A percentile compares a stretch with the other conserved stretches of the same genome.
Conservation (phyloP, 441 rosid species). For the Melastoma candidum region DNA sequence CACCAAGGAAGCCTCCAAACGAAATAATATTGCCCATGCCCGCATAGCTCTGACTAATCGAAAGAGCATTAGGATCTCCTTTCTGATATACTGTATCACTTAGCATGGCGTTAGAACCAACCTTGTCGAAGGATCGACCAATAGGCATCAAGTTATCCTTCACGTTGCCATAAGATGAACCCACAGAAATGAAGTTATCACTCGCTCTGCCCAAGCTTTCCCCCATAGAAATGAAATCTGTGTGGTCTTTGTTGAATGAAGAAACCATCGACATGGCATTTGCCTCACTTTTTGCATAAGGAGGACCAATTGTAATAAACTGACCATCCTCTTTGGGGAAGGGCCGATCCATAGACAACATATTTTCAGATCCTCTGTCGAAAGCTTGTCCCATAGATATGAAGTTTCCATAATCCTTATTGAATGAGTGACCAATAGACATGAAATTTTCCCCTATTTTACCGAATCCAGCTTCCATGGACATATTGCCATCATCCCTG, state of each 20-base stretch:
- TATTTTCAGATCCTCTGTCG: slow-evolving; percentile 27
- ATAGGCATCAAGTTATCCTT: slow-evolving; percentile 24
- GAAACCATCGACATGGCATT: slow-evolving; percentile 31
- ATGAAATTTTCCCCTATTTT: slow-evolving; percentile 35
- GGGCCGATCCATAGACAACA: slow-evolving; percentile 45
- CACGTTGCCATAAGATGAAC: slow-evolving; percentile 33
- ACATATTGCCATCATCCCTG: slow-evolving; percentile 18
- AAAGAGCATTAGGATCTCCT: slow-evolving; percentile 20
- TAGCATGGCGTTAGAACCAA: slow-evolving; percentile 30
- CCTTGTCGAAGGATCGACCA: slow-evolving; percentile 33
- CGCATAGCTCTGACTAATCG: slow-evolving; percentile 27
- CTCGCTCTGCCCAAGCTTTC: slow-evolving; percentile 23
- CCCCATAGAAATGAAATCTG: slow-evolving; percentile 30
- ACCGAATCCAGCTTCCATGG: slow-evolving; percentile 23
- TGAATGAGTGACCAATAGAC: slow-evolving; percentile 41
- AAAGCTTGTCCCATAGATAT: slow-evolving; percentile 30
- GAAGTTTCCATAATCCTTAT: slow-evolving; percentile 31
- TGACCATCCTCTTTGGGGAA: slow-evolving; percentile 35
- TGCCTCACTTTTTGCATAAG: slow-evolving; percentile 31
- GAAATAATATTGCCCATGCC: slow-evolving; percentile 30
- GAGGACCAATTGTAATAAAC: slow-evolving; percentile 24
- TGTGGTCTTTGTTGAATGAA: slow-evolving; percentile 27
- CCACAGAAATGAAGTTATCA: slow-evolving; percentile 33
- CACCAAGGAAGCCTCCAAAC: slow-evolving; percentile 52
- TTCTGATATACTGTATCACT: slow-evolving; percentile 23